Conservation (phyloP, 2,329 filamentous ascomycete species). For the Fusarium fujikuroi region DNA sequence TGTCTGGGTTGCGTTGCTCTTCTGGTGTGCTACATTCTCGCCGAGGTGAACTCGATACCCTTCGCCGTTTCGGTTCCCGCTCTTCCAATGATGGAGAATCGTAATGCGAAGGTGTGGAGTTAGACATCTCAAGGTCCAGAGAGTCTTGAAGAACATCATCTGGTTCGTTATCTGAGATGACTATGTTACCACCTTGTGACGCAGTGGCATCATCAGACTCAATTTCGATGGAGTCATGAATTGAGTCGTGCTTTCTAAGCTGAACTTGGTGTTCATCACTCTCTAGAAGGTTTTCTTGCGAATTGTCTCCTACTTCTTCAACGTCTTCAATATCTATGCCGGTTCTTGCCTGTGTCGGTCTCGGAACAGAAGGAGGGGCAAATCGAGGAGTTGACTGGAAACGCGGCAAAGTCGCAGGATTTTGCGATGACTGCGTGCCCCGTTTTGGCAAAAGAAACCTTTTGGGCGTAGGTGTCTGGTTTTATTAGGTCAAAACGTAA, state of each 20-base stretch:
- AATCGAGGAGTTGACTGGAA: constrained; percentile 55
- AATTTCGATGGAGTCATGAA: constrained; percentile 46
- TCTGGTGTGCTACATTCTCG: constrained; percentile 19
- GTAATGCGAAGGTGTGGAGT: not conserved
- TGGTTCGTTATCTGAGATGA: constrained; percentile 6
- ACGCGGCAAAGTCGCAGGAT: constrained; percentile 45
- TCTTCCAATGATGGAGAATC: constrained; percentile 22
- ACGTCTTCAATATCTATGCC: constrained; percentile 49
- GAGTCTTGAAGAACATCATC: not conserved
- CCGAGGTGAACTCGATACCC: constrained; percentile 44
- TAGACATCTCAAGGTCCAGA: constrained; percentile 14
- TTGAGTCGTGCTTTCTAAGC: constrained; percentile 16
- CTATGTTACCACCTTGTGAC: constrained; percentile 22
- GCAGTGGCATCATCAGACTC: constrained; percentile 40
- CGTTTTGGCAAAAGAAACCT: constrained; percentile 53
- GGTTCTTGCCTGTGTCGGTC: constrained; percentile 43
- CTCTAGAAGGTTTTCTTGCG: constrained; percentile 12
- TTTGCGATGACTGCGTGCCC: constrained; percentile 48
- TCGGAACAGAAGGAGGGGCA: constrained; percentile 47
- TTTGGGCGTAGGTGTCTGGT: constrained; percentile 53
- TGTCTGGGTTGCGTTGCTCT: not conserved
- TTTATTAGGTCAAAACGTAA: not conserved
- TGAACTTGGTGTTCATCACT: constrained; percentile 1
- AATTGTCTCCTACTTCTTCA: constrained; percentile 43
- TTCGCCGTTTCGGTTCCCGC: constrained; percentile 45